Conservation (phyloP, 441 rosid genomes). For the Gossypium trilobum region DNA sequence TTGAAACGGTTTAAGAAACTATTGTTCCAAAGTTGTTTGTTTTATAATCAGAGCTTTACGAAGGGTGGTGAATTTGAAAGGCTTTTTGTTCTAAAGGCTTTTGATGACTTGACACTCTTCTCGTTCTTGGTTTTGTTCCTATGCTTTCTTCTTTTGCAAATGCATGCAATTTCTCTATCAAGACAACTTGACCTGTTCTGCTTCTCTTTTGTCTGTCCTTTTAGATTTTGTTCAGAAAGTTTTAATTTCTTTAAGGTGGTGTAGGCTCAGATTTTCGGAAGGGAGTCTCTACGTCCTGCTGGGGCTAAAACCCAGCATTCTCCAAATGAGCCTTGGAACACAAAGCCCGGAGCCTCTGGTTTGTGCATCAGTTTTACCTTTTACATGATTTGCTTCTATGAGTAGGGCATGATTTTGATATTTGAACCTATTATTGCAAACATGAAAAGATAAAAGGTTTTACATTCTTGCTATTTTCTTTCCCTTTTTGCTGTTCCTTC, state of each 20-base stretch:
- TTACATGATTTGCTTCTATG: not conserved
- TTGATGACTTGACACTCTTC: not conserved
- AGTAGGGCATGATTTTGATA: not conserved
- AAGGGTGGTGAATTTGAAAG: not conserved
- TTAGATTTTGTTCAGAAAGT: not conserved
- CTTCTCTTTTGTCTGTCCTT: conserved; percentile 6
- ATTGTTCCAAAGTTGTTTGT: not conserved
- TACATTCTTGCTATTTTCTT: no score
- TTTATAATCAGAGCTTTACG: not conserved
- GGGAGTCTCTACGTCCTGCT: conserved; percentile 42
- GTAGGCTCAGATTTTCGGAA: conserved; percentile 38
- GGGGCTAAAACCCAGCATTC: conserved; percentile 31
- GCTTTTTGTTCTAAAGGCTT: not conserved
- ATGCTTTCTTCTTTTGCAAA: not conserved
- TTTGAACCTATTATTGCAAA: not conserved
- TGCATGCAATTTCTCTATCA: not conserved
- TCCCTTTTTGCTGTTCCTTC: no score
- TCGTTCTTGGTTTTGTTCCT: not conserved
- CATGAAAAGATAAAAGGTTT: not conserved
- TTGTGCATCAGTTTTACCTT: not conserved
- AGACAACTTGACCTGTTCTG: not conserved
- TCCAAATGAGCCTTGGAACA: conserved; percentile 31
- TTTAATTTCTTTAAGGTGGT: not conserved
- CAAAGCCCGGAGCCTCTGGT: conserved; percentile 29
- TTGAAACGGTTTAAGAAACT: not conserved